These are phyloP conservation scores for Mycosphaerella sp. DNA, from an alignment of 2,329 filamentous ascomycete genomes.

Conservation along the genomic window DNA sequence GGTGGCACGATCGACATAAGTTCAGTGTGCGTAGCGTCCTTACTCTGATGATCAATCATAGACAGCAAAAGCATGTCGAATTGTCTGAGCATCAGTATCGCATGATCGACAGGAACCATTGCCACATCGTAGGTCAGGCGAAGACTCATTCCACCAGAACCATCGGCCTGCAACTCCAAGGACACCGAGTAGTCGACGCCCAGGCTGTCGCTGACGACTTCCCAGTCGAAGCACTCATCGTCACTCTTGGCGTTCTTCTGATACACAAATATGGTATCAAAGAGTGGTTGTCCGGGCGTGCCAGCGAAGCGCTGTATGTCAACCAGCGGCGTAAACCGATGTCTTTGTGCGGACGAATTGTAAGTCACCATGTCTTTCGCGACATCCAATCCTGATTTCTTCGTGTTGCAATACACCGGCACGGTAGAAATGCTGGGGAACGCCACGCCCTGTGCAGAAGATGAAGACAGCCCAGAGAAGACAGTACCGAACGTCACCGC, in stretches of 20 bases:
- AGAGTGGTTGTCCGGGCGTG: slow-evolving; percentile 58
- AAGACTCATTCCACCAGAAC: slow-evolving; percentile 48
- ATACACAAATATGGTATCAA: slow-evolving; percentile 81
- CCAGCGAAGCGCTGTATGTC: slow-evolving; percentile 68
- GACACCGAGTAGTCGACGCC: slow-evolving; percentile 73
- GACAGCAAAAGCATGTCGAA: slow-evolving; percentile 61
- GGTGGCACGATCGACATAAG: slow-evolving; percentile 57
- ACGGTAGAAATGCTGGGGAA: slow-evolving; percentile 81
- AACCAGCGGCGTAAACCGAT: slow-evolving; percentile 65
- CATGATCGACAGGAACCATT: slow-evolving; percentile 63
- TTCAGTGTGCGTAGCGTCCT: neutral
- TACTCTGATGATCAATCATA: slow-evolving; percentile 38
- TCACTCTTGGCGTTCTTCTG: slow-evolving; percentile 49
- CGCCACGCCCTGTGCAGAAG: slow-evolving; percentile 52
- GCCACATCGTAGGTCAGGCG: slow-evolving; percentile 60
- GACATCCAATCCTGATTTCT: slow-evolving; percentile 50
- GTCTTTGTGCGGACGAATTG: slow-evolving; percentile 58
- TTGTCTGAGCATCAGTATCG: slow-evolving; percentile 59
- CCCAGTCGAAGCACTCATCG: slow-evolving; percentile 47
- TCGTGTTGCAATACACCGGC: slow-evolving; percentile 59
- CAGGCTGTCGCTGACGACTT: slow-evolving; percentile 57
- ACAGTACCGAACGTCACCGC: slow-evolving; percentile 73
- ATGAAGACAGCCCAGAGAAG: slow-evolving; percentile 63
- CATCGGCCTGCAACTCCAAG: slow-evolving; percentile 62
- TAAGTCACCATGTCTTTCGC: slow-evolving; percentile 58